These are phyloP conservation scores for Colletotrichum truncatum DNA, from an alignment of 2,329 filamentous ascomycete genomes.

Conservation along the genomic window DNA sequence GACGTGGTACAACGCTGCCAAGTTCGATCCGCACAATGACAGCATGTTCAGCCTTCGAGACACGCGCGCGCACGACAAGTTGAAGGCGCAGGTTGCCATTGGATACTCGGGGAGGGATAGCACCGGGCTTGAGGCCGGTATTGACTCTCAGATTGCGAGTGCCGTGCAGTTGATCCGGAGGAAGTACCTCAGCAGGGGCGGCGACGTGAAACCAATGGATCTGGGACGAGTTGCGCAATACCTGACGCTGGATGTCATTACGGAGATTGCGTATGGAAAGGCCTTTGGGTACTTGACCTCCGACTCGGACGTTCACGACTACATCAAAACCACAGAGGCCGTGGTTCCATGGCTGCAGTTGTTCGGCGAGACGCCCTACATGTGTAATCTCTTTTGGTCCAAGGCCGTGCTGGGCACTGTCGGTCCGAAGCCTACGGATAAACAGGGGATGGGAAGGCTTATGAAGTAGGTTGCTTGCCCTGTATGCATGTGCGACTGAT, in stretches of 20 bases:
- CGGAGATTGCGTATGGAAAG: constrained; percentile 54
- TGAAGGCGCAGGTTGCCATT: constrained; percentile 29
- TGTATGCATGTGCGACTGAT: background rate
- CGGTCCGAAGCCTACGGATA: constrained; percentile 28
- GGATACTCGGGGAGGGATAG: constrained; percentile 64
- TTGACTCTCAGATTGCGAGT: constrained; percentile 19
- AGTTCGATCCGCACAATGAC: constrained; percentile 26
- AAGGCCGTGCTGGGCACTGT: constrained; percentile 38
- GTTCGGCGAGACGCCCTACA: constrained; percentile 38
- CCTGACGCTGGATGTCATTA: constrained; percentile 60
- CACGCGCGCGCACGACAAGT: constrained; percentile 49
- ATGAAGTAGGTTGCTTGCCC: constrained; percentile 33
- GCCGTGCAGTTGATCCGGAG: constrained; percentile 6
- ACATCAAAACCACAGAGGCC: constrained; percentile 48
- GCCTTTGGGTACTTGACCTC: constrained; percentile 52
- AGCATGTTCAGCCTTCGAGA: constrained; percentile 32
- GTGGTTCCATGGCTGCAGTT: constrained; percentile 48
- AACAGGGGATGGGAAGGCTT: constrained; percentile 27
- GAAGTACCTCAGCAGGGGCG: constrained; percentile 29
- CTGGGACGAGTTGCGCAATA: constrained; percentile 52
- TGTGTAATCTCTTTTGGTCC: constrained; percentile 36
- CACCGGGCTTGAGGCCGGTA: constrained; percentile 53
- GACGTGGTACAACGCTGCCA: constrained; percentile 30
- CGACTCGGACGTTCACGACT: constrained; percentile 52
- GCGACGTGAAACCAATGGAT: constrained; percentile 44